Percentiles rank a stretch among this genome's conserved stretches.
Conservation (phyloP, 2,329 filamentous ascomycete genomes). For the Epichloe gansuensis region DNA sequence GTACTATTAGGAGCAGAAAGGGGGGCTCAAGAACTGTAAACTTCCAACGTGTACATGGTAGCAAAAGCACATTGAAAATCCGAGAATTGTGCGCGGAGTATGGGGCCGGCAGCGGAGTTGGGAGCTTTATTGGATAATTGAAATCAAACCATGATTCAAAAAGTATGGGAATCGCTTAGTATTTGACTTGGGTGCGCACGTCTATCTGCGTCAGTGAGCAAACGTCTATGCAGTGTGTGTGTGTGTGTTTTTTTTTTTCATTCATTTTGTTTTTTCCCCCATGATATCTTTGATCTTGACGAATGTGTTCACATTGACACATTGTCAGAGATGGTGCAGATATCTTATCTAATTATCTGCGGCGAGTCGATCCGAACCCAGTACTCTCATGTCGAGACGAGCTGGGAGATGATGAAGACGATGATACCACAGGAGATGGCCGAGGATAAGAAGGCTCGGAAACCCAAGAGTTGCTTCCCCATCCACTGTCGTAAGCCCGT, state of each 20-base stretch:
- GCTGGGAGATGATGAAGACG: slow-evolving; percentile 21
- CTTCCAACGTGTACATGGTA: slow-evolving; percentile 12
- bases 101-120: slow-evolving; percentile 8
- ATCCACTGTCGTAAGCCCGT: slow-evolving; percentile 12
- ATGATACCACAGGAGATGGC: slow-evolving; percentile 17
- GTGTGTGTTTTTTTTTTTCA: too few species aligned
- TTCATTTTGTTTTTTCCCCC: not conserved
- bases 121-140: slow-evolving; percentile 6
- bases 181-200: too few species aligned
- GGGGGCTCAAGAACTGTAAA: slow-evolving; percentile 5
- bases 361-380: slow-evolving; percentile 57
- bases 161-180: not conserved
- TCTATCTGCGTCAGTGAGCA: too few species aligned
- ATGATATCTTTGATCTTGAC: not conserved
- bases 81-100: not conserved
- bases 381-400: slow-evolving; percentile 52
- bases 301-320: too few species aligned
- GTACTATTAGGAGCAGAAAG: slow-evolving; percentile 12
- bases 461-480: slow-evolving; percentile 17
- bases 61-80: not conserved
- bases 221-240: too few species aligned
- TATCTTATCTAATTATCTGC: slow-evolving; percentile 27
- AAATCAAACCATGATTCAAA: not conserved
- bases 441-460: slow-evolving; percentile 9
- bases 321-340: too few species aligned